A percentile compares a stretch with the other conserved stretches of the same genome.
Conservation (phyloP, 2,329 filamentous ascomycete species). For the Fusarium nisikadoi region DNA sequence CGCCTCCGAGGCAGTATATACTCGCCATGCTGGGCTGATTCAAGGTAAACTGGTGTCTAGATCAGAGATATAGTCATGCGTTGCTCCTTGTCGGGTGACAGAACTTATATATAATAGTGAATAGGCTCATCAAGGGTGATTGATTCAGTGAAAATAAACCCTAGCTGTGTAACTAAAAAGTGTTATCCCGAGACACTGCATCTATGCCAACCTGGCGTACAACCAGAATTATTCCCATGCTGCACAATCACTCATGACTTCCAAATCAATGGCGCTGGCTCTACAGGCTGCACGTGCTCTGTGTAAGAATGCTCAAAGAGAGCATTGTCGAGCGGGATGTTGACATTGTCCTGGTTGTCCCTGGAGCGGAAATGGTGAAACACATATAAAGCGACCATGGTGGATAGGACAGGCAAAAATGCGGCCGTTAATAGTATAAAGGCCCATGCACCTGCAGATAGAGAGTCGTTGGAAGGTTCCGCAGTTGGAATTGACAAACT, state of each 20-base stretch:
- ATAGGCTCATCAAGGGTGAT: not conserved
- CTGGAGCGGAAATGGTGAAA: not conserved
- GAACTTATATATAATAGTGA: not conserved
- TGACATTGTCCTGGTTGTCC: not conserved
- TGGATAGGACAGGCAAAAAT: not conserved
- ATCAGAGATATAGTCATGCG: not conserved
- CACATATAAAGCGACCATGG: not conserved
- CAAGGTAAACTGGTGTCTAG: conserved; percentile 1
- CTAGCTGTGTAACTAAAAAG: not conserved
- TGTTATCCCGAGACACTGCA: not conserved
- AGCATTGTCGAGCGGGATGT: not conserved
- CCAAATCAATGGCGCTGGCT: not conserved
- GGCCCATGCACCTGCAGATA: not conserved
- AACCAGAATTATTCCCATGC: not conserved
- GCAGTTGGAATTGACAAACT: not conserved
- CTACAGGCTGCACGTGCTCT: not conserved
- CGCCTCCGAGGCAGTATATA: not conserved
- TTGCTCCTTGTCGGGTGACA: not conserved
- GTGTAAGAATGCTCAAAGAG: not conserved
- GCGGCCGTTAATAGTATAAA: not conserved
- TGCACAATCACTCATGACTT: not conserved
- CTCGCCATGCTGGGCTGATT: conserved; percentile 12
- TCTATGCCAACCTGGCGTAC: not conserved
- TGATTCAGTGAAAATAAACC: not conserved
- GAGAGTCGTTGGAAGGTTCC: not conserved